A percentile compares a stretch with the other conserved stretches of the same genome.
phyloP scores from a whole-genome alignment of 345 rosid species.

The Geranium rotundifolium region DNA sequence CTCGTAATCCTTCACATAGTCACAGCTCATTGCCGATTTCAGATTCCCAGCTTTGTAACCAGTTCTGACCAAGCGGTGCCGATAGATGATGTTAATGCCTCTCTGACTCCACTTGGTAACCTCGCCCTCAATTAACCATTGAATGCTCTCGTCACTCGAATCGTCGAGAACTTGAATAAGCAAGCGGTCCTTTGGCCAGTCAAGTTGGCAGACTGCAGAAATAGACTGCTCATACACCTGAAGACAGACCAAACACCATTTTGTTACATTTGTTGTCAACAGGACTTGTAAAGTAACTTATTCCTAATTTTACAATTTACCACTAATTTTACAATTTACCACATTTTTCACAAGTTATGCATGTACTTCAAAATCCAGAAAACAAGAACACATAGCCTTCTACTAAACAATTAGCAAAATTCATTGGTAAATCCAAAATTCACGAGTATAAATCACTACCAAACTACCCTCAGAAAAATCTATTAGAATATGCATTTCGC shows the following conservation, averaged over 20 bases:
- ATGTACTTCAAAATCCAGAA: no score
- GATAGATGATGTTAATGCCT: slow-evolving; percentile 59
- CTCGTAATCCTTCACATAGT: slow-evolving; percentile 60
- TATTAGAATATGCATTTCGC: no score
- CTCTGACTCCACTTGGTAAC: slow-evolving; percentile 57
- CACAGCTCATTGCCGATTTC: slow-evolving; percentile 77
- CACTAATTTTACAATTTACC: no score
- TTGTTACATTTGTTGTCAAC: neutral
- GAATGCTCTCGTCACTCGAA: slow-evolving; percentile 62
- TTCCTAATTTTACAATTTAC: neutral
- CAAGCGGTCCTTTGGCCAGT: slow-evolving; percentile 68
- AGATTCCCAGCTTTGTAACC: slow-evolving; percentile 93
- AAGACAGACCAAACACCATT: slow-evolving; percentile 4
- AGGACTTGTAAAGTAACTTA: slow-evolving; percentile 1
- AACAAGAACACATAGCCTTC: no score
- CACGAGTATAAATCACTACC: no score
- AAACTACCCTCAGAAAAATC: no score
- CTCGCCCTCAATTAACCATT: slow-evolving; percentile 47
- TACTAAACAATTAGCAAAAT: no score
- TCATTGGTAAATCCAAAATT: no score
- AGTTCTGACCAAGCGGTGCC: slow-evolving; percentile 63
- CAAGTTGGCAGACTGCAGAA: slow-evolving; percentile 72
- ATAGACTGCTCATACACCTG: slow-evolving; percentile 81
- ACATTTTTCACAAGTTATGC: no score
- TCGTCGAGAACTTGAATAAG: slow-evolving; percentile 77